phyloP scores from a whole-genome alignment of 1,139 yeast species.

The Taphrina confusa region DNA sequence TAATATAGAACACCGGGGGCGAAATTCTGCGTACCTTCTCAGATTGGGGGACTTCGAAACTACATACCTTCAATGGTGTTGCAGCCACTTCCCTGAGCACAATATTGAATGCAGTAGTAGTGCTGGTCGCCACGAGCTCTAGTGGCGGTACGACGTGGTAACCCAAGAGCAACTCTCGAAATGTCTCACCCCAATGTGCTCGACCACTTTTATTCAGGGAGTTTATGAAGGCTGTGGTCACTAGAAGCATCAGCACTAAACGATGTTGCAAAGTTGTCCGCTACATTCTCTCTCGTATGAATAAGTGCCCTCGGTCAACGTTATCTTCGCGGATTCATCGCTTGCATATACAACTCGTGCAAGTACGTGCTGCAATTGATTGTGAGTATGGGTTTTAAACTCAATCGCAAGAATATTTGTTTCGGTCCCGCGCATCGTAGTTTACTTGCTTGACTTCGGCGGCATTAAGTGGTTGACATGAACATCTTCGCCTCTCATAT shows the following conservation, averaged over 20 bases:
- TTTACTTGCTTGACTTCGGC: no score
- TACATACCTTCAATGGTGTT: constrained; percentile 5
- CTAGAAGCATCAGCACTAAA: background rate
- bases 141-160: background rate
- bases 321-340: background rate
- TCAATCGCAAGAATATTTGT: no score
- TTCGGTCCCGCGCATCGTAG: no score
- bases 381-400: no score
- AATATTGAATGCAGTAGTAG: background rate
- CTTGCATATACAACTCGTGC: background rate
- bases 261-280: no score
- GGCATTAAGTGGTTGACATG: no score
- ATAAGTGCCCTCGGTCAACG: background rate
- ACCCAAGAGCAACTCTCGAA: background rate
- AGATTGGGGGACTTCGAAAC: constrained; percentile 6
- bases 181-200: background rate
- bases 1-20: background rate
- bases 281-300: background rate
- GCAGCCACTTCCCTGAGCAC: constrained; percentile 5
- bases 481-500: no score
- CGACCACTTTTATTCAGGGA: background rate
- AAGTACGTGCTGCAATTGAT: no score
- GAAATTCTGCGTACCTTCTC: background rate
- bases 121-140: background rate
- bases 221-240: background rate